Base-by-base conservation (phyloP, 1,139 yeast species). In the Saccharomyces hybrid region DNA sequence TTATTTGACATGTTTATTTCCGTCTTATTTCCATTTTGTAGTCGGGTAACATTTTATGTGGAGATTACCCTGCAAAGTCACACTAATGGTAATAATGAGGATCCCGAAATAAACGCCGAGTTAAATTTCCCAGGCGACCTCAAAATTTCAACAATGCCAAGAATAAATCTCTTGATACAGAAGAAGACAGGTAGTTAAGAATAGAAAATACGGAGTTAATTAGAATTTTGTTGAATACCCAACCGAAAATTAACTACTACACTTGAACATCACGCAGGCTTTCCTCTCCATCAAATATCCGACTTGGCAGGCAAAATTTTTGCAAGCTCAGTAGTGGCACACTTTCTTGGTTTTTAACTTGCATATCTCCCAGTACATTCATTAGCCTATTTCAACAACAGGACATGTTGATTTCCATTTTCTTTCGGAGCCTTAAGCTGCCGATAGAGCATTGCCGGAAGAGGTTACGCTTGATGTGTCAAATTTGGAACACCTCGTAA, bases 1-100 rank as follows among this genome's bases (percentile, higher is more conserved):
- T 20, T 20, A 20, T 3, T 20, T 20, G 23, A 20, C 23, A 20
- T 3, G 4, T 14, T 7, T 13, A 26, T 46, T 46, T 46, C 32
- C 53, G n/a, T 16, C 51, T 51, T 49, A 9, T 49, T 34, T 50
- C 48, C 49, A 48, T 53, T 44, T 48, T 29, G 23, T 20, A 34
- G n/a, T 20, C 46, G 51, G 48, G 32, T 46, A 46, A 27, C 27
- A 20, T 9, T 3, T 20, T 20, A 20, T 20, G 23, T 20, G 23
- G 23, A 20, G 4, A 20, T 20, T 20, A 20, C 23, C 23, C 23
- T 20, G 23, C 23, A 3, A 3, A 20, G 23, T 3, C 23, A 20
- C 4, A 20, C 23, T 20, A 3, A 20, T 20, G 4, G 4, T 20
- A 20, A 20, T 3, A 25, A 38, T 4, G 7, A 4, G n/a, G 13